These are phyloP conservation scores for Fusarium miscanthi DNA, from an alignment of 2,329 filamentous ascomycete genomes.

Conservation along the genomic window DNA sequence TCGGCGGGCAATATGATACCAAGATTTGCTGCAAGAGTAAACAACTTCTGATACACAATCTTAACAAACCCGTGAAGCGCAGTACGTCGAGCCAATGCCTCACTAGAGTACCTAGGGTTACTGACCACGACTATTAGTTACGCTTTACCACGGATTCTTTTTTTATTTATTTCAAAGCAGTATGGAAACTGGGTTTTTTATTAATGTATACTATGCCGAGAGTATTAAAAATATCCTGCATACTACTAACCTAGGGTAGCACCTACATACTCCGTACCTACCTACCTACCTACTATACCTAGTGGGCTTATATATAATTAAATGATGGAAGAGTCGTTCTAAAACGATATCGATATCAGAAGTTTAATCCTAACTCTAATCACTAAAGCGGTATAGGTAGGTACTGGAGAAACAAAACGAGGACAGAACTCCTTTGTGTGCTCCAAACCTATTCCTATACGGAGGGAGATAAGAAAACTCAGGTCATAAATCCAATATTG, in stretches of 20 bases:
- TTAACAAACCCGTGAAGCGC: neutral
- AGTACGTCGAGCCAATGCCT: neutral
- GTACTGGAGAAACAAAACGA: neutral
- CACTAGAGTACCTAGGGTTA: too few relatives aligned
- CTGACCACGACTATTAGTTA: neutral
- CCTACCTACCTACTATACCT: too few relatives aligned
- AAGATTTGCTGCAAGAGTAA: neutral
- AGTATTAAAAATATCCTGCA: too few relatives aligned
- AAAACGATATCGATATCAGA: neutral
- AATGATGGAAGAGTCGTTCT: neutral
- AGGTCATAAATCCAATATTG: neutral
- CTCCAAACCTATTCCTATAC: too few relatives aligned
- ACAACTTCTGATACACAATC: too few relatives aligned
- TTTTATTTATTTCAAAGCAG: too few relatives aligned
- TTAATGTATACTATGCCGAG: too few relatives aligned
- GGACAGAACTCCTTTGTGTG: neutral
- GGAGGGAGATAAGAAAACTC: too few relatives aligned
- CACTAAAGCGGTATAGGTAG: neutral
- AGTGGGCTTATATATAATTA: neutral
- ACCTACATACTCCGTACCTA: too few relatives aligned
- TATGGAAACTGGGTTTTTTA: neutral
- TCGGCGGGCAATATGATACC: neutral
- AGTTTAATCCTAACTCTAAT: neutral
- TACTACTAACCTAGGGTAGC: too few relatives aligned
- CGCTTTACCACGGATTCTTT: neutral